Conservation (phyloP, 768 basidiomycete genomes). For the Chalciporus sphaerocephalus region DNA sequence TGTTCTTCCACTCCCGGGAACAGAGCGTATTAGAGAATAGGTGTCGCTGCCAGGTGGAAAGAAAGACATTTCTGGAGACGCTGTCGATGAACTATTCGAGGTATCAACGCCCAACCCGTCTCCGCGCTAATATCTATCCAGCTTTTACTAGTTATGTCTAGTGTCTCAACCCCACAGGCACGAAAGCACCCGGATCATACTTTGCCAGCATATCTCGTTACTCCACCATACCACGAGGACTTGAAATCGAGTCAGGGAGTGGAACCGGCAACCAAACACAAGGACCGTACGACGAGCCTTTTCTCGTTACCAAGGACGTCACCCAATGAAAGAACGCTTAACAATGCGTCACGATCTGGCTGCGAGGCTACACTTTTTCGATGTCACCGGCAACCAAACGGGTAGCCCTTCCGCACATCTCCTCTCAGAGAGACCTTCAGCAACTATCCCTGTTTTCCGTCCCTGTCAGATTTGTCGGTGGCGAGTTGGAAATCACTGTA, state of each 20-base stretch:
- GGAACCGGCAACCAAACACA: conserved; percentile 7
- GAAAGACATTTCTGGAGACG: too few relatives aligned
- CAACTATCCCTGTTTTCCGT: neutral
- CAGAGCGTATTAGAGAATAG: too few relatives aligned
- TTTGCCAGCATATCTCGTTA: neutral
- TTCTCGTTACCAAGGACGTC: neutral
- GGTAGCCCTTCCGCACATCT: neutral
- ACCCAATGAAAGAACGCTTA: neutral
- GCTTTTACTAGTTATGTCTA: conserved; percentile 14
- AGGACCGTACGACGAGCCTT: neutral
- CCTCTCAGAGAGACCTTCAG: too few relatives aligned
- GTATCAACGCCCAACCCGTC: too few relatives aligned
- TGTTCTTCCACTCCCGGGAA: too few relatives aligned
- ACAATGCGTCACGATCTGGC: neutral
- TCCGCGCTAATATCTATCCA: neutral
- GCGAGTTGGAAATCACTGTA: conserved; percentile 1
- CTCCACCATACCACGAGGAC: conserved; percentile 8
- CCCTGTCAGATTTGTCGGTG: neutral
- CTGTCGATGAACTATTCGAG: too few relatives aligned
- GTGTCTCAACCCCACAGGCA: neutral
- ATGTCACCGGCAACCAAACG: neutral
- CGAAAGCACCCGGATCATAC: conserved; percentile 11
- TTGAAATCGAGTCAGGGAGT: neutral
- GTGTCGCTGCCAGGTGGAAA: too few relatives aligned
- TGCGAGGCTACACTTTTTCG: neutral